Base-by-base conservation (phyloP, 78 protist species). In the Isochrysis galbana region DNA sequence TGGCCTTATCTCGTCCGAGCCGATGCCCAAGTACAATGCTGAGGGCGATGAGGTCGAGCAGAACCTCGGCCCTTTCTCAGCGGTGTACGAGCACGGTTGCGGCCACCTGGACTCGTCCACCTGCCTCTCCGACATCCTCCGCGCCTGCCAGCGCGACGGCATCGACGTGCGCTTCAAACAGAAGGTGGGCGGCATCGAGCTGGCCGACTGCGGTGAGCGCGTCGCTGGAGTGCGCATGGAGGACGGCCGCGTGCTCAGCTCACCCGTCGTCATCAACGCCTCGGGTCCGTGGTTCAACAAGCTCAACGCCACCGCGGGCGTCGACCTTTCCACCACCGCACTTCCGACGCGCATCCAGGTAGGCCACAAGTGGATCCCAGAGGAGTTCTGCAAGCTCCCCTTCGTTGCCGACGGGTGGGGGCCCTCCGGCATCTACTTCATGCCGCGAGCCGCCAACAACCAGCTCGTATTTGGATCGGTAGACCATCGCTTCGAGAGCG, bases 401-500 rank as follows among this genome's bases (percentile, higher is more conserved):
- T 83, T 83, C 67, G 38, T 44, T 3, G 89, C 89, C 44, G 89
- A 83, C 89, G 21, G 38, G 39, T 83, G 47, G 51, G 89, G 89
- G 21, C 55, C 89, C 41, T 83, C 89, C 38, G 89, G 89, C 36
- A 83, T 83, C 89, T 83, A 83, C 89, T 83, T 39, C 67, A 83
- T 83, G 89, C 89, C 89, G 38, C 89, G 89, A 3, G 29, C 46
- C 34, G 61, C 55, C 25, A 83, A 46, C 67, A 44, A 46, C 38
- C 89, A 83, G 89, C 89, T 83, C 51, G 89, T 83, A 25, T 83
- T 83, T 67, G 89, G 89, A 25, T 83, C 89, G n/a, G 47, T 83
- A 34, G 89, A 14, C 29, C 89, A 83, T 67, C 29, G 89, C 41
- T 83, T 83, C 89, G 89, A 83, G 89, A 46, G 69, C 42, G 89